phyloP scores from a whole-genome alignment of 306 rosid species.

The Cicer cuneatum region DNA sequence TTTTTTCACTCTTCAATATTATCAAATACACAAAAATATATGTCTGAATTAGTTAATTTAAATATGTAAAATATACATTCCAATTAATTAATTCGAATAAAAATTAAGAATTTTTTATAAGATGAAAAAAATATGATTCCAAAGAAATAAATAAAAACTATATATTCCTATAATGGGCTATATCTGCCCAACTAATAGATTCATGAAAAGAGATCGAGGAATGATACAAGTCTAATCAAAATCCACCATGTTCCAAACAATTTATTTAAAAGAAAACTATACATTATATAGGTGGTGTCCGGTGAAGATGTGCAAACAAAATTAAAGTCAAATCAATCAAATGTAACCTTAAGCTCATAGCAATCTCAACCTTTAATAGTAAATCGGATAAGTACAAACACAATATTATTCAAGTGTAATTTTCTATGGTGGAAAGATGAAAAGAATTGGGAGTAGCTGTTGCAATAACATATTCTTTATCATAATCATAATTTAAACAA shows the following conservation, averaged over 20 bases:
- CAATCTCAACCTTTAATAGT: slow-evolving; percentile 12
- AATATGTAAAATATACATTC: too few relatives aligned
- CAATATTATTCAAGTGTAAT: not conserved
- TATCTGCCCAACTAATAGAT: not conserved
- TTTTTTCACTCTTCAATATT: too few relatives aligned
- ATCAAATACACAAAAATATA: too few relatives aligned
- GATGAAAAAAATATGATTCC: too few relatives aligned
- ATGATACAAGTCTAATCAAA: slow-evolving; percentile 38
- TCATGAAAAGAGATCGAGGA: not conserved
- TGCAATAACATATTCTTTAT: slow-evolving; percentile 50
- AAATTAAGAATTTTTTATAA: too few relatives aligned
- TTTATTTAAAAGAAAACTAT: not conserved
- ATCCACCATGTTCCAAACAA: slow-evolving; percentile 16
- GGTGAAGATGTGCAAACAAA: not conserved
- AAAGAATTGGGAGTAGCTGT: slow-evolving; percentile 55
- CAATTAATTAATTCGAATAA: too few relatives aligned
- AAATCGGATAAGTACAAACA: slow-evolving; percentile 25
- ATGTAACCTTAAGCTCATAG: slow-evolving; percentile 4
- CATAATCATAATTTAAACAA: slow-evolving; percentile 59
- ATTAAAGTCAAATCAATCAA: not conserved
- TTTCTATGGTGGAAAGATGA: not conserved
- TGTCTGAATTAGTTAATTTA: too few relatives aligned
- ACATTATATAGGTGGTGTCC: not conserved
- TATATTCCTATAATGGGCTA: not conserved
- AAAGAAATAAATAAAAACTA: not conserved